A percentile compares a stretch with the other conserved stretches of the same genome.
These are phyloP conservation scores for Sanghuangporus sanghuang DNA, from an alignment of 1,284 basidiomycete species.

Conservation along the genomic window DNA sequence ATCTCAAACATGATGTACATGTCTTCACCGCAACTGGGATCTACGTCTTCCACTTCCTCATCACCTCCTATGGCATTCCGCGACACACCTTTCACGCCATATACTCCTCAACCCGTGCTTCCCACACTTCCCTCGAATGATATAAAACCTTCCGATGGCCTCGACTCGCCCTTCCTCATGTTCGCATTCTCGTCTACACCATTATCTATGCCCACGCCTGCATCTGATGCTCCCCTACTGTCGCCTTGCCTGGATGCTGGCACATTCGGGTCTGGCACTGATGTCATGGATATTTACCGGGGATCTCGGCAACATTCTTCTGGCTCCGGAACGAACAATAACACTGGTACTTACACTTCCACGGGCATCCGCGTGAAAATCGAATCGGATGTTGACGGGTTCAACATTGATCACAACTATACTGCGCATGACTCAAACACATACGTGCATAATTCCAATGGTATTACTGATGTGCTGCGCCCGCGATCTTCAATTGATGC, in stretches of 20 bases:
- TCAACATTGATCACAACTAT: not conserved
- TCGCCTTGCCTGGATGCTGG: not conserved
- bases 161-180: not conserved
- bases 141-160: not conserved
- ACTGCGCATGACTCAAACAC: not conserved
- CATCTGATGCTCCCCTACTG: not conserved
- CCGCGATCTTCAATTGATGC: not conserved
- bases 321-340: not conserved
- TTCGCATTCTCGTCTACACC: not conserved
- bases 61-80: not conserved
- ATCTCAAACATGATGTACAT: not conserved
- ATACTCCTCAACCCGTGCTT: not conserved
- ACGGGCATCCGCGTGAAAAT: not conserved
- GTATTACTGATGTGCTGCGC: not conserved
- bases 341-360: not conserved
- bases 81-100: not conserved
- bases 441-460: not conserved
- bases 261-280: not conserved
- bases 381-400: not conserved
- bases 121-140: not conserved
- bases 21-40: not conserved
- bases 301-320: not conserved
- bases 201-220: not conserved
- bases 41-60: constrained; percentile 1
- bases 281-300: not conserved